These are phyloP conservation scores for Oidiodendron maius DNA, from an alignment of 495 filamentous ascomycete species.

Conservation along the genomic window DNA sequence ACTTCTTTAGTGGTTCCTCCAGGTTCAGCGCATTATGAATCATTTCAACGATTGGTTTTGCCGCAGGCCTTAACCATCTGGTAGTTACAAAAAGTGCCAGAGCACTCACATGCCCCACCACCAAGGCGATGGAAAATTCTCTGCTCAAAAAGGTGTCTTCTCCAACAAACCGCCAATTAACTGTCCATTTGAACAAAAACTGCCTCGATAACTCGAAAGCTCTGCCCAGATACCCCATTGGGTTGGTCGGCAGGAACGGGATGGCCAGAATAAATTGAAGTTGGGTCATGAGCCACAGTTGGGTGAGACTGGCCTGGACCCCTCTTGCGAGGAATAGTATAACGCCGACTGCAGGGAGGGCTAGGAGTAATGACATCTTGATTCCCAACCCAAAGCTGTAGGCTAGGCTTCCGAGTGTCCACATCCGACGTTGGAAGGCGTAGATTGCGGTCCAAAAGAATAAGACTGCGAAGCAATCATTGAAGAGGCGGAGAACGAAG, in stretches of 20 bases:
- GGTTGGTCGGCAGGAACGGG: conserved; percentile 67
- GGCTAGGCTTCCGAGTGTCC: conserved; percentile 61
- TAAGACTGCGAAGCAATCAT: conserved; percentile 82
- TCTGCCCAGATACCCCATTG: conserved; percentile 63
- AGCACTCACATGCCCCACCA: conserved; percentile 61
- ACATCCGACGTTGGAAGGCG: conserved; percentile 63
- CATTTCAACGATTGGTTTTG: conserved; percentile 37
- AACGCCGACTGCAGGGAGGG: conserved; percentile 71
- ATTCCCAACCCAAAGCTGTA: conserved; percentile 78
- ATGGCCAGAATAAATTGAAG: conserved; percentile 70
- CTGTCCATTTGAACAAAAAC: conserved; percentile 97
- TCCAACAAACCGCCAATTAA: conserved; percentile 92
- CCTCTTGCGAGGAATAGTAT: conserved; percentile 66
- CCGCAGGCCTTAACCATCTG: conserved; percentile 42
- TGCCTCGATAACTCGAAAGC: conserved; percentile 86
- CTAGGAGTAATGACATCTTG: conserved; percentile 88
- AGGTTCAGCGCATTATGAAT: conserved; percentile 46
- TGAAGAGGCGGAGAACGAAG: conserved; percentile 88
- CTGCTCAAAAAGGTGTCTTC: conserved; percentile 77
- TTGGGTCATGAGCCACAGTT: conserved; percentile 64
- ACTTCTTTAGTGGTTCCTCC: conserved; percentile 46
- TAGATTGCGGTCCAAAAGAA: conserved; percentile 79
- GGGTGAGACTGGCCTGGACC: conserved; percentile 51
- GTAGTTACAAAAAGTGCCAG: conserved; percentile 53
- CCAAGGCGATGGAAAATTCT: conserved; percentile 60